Evolutionary conservation across 192 early-diverging fungal species (phyloP).

Genomic region (Neocallimastix lanati): DNA sequence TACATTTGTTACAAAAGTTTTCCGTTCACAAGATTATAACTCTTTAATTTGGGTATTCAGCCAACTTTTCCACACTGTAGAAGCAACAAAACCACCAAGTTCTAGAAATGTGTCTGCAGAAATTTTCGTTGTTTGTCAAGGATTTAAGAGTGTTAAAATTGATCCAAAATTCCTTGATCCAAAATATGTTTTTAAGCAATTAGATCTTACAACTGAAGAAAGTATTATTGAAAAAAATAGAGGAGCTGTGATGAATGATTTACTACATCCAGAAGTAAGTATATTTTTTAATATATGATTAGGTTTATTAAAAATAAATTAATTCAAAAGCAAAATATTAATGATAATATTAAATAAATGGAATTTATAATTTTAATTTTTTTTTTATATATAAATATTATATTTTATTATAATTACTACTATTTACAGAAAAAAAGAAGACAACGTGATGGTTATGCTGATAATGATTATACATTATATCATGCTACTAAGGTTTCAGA

Average conservation of each 20-base stretch:
- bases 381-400: neutral
- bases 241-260: constrained; percentile 36
- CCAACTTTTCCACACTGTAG: constrained; percentile 86
- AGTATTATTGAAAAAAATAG: constrained; percentile 26
- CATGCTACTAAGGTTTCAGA: constrained; percentile 53
- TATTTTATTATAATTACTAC: neutral
- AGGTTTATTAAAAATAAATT: too few species aligned
- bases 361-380: too few species aligned
- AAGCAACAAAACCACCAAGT: constrained; percentile 94
- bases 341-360: too few species aligned
- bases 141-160: constrained; percentile 76
- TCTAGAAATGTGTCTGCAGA: constrained; percentile 97
- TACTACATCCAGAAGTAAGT: constrained; percentile 66
- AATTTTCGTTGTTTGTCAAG: constrained; percentile 95
- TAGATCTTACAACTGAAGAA: constrained; percentile 30
- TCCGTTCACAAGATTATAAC: constrained; percentile 98
- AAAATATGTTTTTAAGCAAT: constrained; percentile 83
- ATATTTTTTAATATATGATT: too few species aligned
- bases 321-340: too few species aligned
- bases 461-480: constrained; percentile 82
- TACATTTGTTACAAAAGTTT: constrained; percentile 94
- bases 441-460: constrained; percentile 91
- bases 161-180: constrained; percentile 85
- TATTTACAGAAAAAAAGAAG: constrained; percentile 50
- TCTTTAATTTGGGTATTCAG: constrained; percentile 97